Base-by-base conservation (phyloP, 306 rosid genomes). In the Vigna trinervia region DNA sequence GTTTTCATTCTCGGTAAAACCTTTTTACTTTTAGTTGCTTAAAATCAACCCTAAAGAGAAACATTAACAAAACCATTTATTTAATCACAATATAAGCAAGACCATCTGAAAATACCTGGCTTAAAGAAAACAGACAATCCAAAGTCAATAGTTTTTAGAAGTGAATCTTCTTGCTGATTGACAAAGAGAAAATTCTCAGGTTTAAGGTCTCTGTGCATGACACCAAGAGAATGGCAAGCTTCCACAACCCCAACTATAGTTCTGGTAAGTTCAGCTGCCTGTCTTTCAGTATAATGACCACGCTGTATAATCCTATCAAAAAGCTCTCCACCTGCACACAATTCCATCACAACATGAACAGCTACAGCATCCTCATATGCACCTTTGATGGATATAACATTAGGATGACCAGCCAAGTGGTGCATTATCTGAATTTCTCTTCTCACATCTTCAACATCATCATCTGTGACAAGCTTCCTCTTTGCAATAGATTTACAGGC, bases 371-470 rank as follows among this genome's bases (percentile, higher is more conserved):
- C 99, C 87, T 96, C 99, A 67, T 89, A 96, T 60, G 99, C 97
- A 67, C 91, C 99, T 86, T 87, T 96, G 69, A 96, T 96, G 12
- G 98, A 91, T 87, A 96, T 91, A 74, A 96, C 99, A 76, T 96
- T 91, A 11, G 93, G 90, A 77, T 92, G 96, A 19, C 96, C 99
- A 0, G 93, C 84, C 87, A 96, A 84, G 86, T 96, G 99, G 74
- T 96, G 99, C 99, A 96, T 96, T 74, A 96, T 96, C 92, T 96
- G 98, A 93, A 96, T 93, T 73, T 96, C 99, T 84, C 99, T 87
- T 80, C 99, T 88, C 85, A 96, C 99, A 74, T 96, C 98, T 84
- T 92, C 99, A 36, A 96, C 98, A 86, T 96, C 99, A 2, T 96
- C 98, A 12, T 87, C 90, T 0, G 87, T 86, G 23, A 96, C 67